Base-by-base conservation (phyloP, 2,329 filamentous ascomycete species). In the Aureobasidium sp. region DNA sequence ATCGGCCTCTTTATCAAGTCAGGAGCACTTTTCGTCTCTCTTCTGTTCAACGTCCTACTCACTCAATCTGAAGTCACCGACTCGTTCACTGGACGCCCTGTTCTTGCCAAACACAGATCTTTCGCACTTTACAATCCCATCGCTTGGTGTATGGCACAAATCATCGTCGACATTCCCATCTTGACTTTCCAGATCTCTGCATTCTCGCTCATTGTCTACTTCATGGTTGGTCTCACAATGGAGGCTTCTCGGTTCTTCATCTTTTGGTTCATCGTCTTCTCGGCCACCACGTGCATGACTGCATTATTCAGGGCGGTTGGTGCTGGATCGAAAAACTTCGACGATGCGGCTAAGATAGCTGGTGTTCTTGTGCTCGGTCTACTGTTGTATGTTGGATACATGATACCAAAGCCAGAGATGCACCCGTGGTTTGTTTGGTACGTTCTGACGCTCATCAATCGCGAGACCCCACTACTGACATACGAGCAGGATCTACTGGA, bases 41-140 rank as follows among this genome's bases (percentile, higher is more conserved):
- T 94, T 1, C 76, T 95, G 4, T 93, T 93, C 80, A 93, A 93
- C 72, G 88, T 88, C n/a, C 93, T 95, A 74, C 86, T 91, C 70
- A 88, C 90, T 27, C 93, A 84, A 87, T 0, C 25, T 25, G 90
- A 95, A 72, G 76, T 96, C 0, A 87, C 82, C 0, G 81, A 82
- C 11, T 88, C 87, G 1, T 93, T 94, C 88, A 76, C 86, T 16
- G 90, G 87, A 0, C 82, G 90, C 10, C 81, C 86, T 0, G 88
- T 95, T 41, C 82, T 95, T 64, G 90, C 91, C 72, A 94, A 94
- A 71, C 91, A 95, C 73, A 85, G 87, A 61, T 86, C 88, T 0
- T 95, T 90, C 67, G 88, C 90, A 0, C 92, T 95, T 69, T 88
- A 94, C 71, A 81, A 89, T 37, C 90, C 90, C 0, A 91, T 88